Conservation (phyloP, 1,284 basidiomycete species). For the Flammula alnicola region DNA sequence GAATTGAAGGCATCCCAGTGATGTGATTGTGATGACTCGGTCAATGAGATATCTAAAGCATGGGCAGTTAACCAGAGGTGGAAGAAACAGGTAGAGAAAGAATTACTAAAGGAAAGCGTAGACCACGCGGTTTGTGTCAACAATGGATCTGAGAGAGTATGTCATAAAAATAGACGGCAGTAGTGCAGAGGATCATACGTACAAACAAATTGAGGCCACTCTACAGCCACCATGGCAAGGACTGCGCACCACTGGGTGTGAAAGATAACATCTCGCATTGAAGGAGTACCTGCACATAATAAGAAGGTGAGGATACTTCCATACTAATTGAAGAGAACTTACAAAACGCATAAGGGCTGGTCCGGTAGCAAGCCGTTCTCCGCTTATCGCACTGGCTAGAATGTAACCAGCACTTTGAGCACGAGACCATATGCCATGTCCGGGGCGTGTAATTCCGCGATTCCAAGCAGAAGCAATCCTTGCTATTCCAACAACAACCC, state of each 20-base stretch:
- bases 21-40: constrained; percentile 46
- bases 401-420: constrained; percentile 86
- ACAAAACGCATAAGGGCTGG: constrained; percentile 93
- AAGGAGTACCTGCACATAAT: constrained; percentile 77
- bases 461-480: constrained; percentile 85
- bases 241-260: constrained; percentile 91
- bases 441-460: constrained; percentile 63
- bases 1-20: constrained; percentile 73
- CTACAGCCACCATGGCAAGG: constrained; percentile 89
- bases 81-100: constrained; percentile 12
- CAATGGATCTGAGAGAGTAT: constrained; percentile 71
- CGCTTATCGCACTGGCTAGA: constrained; percentile 90
- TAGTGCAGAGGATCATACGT: too few species aligned
- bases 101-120: constrained; percentile 83
- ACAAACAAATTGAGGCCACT: constrained; percentile 95
- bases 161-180: constrained; percentile 10
- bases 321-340: constrained; percentile 22
- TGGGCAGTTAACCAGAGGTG: constrained; percentile 5
- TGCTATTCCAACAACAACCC: constrained; percentile 79
- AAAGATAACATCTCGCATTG: constrained; percentile 89
- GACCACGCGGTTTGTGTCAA: constrained; percentile 89
- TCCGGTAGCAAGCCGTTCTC: constrained; percentile 83
- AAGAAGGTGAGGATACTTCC: constrained; percentile 16
- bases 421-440: constrained; percentile 64
- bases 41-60: constrained; percentile 78